These are phyloP conservation scores for Kodamaea kaohsiungensis DNA, from an alignment of 805 yeast species.

Conservation along the genomic window DNA sequence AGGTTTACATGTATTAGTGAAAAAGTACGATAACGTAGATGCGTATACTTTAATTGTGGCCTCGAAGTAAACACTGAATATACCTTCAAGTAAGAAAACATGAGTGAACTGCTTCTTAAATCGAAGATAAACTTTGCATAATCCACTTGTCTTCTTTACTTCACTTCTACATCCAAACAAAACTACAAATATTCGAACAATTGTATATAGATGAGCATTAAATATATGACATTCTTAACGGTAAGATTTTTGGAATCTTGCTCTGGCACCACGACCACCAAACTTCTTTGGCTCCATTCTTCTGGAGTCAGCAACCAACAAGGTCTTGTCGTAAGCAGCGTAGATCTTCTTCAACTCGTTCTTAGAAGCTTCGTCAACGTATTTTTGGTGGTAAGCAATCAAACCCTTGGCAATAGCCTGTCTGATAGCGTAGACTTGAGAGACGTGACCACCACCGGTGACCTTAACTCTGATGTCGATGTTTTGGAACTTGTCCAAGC, in stretches of 20 bases:
- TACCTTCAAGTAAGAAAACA: too few relatives aligned
- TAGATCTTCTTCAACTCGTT: constrained; percentile 98
- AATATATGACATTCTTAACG: constrained; percentile 59
- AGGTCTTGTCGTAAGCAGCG: constrained; percentile 98
- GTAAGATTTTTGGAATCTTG: constrained; percentile 99
- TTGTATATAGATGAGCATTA: constrained; percentile 10
- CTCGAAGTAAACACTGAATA: too few relatives aligned
- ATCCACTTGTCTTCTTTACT: too few relatives aligned
- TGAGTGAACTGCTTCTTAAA: too few relatives aligned
- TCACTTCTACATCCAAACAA: not conserved
- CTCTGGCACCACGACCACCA: constrained; percentile 99
- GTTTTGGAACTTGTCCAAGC: constrained; percentile 97
- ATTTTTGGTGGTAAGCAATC: constrained; percentile 99
- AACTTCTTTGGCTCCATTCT: constrained; percentile 99
- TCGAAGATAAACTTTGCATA: too few relatives aligned
- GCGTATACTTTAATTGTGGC: too few relatives aligned
- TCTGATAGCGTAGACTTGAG: constrained; percentile 99
- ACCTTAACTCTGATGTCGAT: constrained; percentile 99
- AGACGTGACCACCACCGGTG: constrained; percentile 99
- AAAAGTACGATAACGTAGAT: too few relatives aligned
- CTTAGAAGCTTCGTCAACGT: constrained; percentile 98
- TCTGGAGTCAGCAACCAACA: constrained; percentile 99
- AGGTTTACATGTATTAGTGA: too few relatives aligned
- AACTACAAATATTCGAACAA: not conserved
- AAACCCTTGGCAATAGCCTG: constrained; percentile 99